These are phyloP conservation scores for Botrytis byssoidea DNA, from an alignment of 2,329 filamentous ascomycete species.

Conservation along the genomic window DNA sequence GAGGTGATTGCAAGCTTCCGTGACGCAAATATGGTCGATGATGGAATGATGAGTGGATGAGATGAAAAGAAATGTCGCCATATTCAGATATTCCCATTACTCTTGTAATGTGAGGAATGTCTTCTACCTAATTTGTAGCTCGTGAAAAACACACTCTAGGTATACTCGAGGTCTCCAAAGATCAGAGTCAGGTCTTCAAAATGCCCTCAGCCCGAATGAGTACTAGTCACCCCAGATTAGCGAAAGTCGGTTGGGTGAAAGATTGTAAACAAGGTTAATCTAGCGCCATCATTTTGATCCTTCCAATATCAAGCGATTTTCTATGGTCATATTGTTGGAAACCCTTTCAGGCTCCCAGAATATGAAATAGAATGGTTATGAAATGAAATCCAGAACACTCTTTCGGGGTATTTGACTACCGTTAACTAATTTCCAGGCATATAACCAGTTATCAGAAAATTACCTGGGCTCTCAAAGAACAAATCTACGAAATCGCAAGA, in stretches of 20 bases:
- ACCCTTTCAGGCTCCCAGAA: accelerated
- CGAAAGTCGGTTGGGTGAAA: not conserved
- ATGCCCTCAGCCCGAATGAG: not conserved
- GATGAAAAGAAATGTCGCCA: not conserved
- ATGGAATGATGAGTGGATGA: not conserved
- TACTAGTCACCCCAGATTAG: not conserved
- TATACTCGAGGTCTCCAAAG: not conserved
- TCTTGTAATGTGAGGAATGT: not conserved
- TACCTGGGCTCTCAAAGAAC: not conserved
- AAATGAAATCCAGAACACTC: not conserved
- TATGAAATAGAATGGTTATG: accelerated
- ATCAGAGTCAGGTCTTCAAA: not conserved
- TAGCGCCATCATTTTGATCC: not conserved
- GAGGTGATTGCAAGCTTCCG: not conserved
- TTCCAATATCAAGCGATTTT: not conserved
- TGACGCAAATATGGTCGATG: not conserved
- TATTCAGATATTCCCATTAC: not conserved
- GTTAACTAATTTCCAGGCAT: not conserved
- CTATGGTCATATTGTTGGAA: not conserved
- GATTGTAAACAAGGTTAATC: not conserved
- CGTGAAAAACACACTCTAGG: not conserved
- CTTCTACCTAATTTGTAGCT: not conserved
- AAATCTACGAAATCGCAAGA: not conserved
- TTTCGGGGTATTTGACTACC: not conserved
- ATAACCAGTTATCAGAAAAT: accelerated